These are phyloP conservation scores for Malassezia sp. DNA, from an alignment of 1,284 basidiomycete species.

Conservation along the genomic window DNA sequence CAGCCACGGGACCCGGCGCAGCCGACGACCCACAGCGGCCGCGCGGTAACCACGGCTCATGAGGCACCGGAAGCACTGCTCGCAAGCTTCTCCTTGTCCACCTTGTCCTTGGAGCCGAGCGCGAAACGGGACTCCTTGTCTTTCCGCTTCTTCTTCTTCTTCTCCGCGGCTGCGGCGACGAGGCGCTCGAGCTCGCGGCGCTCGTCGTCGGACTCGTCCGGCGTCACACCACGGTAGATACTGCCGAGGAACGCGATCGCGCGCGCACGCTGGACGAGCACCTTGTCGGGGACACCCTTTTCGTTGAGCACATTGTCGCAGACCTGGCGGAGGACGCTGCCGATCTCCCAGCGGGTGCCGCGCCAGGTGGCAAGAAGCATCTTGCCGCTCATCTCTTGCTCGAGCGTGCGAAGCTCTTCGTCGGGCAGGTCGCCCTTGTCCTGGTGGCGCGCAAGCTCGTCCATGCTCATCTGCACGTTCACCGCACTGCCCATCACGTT, in stretches of 20 bases:
- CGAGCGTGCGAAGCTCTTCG: slow-evolving; percentile 58
- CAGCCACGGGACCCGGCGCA: no score
- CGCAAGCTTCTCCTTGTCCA: slow-evolving; percentile 1
- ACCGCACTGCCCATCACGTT: slow-evolving; percentile 52
- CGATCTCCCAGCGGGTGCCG: slow-evolving; percentile 39
- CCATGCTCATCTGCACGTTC: slow-evolving; percentile 51
- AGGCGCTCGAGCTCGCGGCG: slow-evolving; percentile 46
- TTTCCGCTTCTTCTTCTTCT: slow-evolving; percentile 46
- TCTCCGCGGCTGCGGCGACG: slow-evolving; percentile 49
- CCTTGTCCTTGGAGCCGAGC: background rate
- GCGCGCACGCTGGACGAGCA: slow-evolving; percentile 38
- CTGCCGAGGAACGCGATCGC: slow-evolving; percentile 39
- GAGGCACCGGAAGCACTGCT: no score
- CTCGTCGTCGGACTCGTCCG: slow-evolving; percentile 43
- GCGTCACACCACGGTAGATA: slow-evolving; percentile 42
- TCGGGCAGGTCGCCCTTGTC: slow-evolving; percentile 79
- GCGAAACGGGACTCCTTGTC: background rate
- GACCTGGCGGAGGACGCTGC: slow-evolving; percentile 35
- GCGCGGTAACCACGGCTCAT: no score
- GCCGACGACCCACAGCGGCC: no score
- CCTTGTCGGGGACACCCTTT: slow-evolving; percentile 39
- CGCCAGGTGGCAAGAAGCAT: slow-evolving; percentile 39
- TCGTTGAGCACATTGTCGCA: slow-evolving; percentile 44
- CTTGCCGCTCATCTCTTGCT: slow-evolving; percentile 89
- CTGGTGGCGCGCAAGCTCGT: slow-evolving; percentile 84